Evolutionary conservation across 2,329 filamentous ascomycete species (phyloP).

Genomic region (Cryphonectria nitschkei): DNA sequence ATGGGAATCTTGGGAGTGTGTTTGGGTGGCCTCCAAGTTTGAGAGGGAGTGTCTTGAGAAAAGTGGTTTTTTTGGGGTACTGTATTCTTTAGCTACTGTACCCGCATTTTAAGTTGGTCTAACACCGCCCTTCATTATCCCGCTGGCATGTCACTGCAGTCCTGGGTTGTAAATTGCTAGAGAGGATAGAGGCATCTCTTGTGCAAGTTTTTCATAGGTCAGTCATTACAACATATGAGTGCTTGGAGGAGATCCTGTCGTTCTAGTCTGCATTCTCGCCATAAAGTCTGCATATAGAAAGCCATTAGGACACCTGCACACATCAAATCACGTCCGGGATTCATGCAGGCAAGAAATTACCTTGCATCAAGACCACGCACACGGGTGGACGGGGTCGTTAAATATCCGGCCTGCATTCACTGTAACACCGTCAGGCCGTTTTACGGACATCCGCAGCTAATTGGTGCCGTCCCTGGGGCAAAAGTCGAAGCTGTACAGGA

Average conservation of each 20-base stretch:
- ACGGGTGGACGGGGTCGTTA: conserved; percentile 10
- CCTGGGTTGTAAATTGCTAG: background rate
- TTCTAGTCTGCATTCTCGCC: background rate
- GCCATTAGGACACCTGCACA: background rate
- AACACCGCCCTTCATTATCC: background rate
- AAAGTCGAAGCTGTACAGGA: background rate
- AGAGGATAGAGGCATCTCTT: background rate
- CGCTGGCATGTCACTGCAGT: background rate
- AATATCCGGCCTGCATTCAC: conserved; percentile 6
- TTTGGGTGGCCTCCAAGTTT: background rate
- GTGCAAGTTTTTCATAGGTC: background rate
- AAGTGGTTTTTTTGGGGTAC: background rate
- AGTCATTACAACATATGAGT: background rate
- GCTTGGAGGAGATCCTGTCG: background rate
- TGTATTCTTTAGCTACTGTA: background rate
- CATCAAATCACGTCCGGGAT: background rate
- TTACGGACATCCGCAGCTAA: conserved; percentile 12
- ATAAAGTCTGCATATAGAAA: background rate
- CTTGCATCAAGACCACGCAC: conserved; percentile 1
- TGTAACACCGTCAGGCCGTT: conserved; percentile 1
- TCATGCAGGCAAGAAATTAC: background rate
- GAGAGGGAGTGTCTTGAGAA: background rate
- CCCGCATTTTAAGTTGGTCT: background rate
- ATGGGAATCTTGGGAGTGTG: background rate
- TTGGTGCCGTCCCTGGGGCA: background rate